Evolutionary conservation across 768 basidiomycete species (phyloP).

Genomic region (Mycena floridula): DNA sequence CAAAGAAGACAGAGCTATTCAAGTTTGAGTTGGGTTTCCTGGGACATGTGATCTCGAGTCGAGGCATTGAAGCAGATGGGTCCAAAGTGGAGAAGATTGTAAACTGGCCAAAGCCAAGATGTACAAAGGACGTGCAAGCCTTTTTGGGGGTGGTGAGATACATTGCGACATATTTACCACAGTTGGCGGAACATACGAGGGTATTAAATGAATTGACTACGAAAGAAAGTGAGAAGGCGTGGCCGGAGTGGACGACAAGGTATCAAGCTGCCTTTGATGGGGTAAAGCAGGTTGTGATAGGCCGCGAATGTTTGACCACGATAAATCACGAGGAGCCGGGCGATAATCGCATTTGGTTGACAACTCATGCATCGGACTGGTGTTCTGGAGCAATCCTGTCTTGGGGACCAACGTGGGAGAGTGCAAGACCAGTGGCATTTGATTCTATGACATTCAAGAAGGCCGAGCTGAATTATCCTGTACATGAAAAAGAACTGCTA

Average conservation of each 20-base stretch:
- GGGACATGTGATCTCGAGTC: slow-evolving; percentile 19
- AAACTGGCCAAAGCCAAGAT: slow-evolving; percentile 14
- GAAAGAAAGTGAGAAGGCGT: slow-evolving; percentile 8
- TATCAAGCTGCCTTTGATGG: slow-evolving; percentile 15
- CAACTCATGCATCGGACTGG: slow-evolving; percentile 19
- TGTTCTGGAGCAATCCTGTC: slow-evolving; percentile 16
- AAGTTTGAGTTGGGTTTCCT: slow-evolving; percentile 14
- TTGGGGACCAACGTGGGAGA: slow-evolving; percentile 17
- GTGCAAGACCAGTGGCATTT: slow-evolving; percentile 19
- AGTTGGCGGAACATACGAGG: slow-evolving; percentile 13
- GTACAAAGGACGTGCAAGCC: slow-evolving; percentile 9
- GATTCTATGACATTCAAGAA: slow-evolving; percentile 16
- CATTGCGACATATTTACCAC: slow-evolving; percentile 15
- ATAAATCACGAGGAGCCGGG: slow-evolving; percentile 22
- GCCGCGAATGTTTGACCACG: slow-evolving; percentile 15
- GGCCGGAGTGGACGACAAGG: slow-evolving; percentile 8
- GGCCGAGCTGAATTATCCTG: too few species aligned
- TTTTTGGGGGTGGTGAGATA: slow-evolving; percentile 21
- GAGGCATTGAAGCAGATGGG: slow-evolving; percentile 17
- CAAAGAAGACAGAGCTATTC: slow-evolving; percentile 15
- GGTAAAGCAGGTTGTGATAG: slow-evolving; percentile 18
- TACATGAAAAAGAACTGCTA: neutral
- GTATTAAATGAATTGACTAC: slow-evolving; percentile 11
- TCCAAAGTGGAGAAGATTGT: slow-evolving; percentile 15
- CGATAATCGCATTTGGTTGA: slow-evolving; percentile 22